phyloP scores from a whole-genome alignment of 169 alveolate species.

The Plasmodium yoelii region DNA sequence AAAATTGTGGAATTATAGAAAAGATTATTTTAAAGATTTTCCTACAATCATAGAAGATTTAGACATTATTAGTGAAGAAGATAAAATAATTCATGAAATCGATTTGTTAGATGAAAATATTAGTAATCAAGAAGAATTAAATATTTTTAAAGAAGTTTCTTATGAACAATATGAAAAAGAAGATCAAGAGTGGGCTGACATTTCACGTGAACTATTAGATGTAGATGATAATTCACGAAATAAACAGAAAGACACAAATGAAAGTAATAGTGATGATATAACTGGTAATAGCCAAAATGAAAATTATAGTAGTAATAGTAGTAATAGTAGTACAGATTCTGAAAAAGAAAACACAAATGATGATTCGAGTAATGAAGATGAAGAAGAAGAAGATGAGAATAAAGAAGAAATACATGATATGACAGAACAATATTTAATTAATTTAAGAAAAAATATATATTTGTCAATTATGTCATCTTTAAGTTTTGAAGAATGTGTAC shows the following conservation, averaged over 20 bases:
- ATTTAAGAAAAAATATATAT: conserved; percentile 96
- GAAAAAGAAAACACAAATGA: conserved; percentile 88
- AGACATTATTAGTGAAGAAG: conserved; percentile 97
- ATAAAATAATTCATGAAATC: conserved; percentile 96
- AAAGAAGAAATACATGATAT: conserved; percentile 89
- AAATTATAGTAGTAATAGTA: not conserved
- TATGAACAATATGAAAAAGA: conserved; percentile 92
- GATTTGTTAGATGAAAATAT: conserved; percentile 93
- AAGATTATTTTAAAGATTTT: conserved; percentile 91
- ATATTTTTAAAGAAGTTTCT: conserved; percentile 93
- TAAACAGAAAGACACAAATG: conserved; percentile 10
- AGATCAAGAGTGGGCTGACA: conserved; percentile 94
- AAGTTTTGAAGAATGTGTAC: conserved; percentile 98
- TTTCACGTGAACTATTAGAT: conserved; percentile 92
- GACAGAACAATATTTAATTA: conserved; percentile 96
- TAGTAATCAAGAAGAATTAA: conserved; percentile 94
- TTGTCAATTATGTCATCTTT: conserved; percentile 97
- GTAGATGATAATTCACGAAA: conserved; percentile 82
- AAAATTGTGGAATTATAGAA: conserved; percentile 93
- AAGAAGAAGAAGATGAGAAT: conserved; percentile 85
- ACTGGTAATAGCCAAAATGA: conserved; percentile 84
- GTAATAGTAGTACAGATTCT: conserved; percentile 77
- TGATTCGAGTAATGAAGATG: conserved; percentile 80
- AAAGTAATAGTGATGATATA: conserved; percentile 7
- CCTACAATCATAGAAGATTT: conserved; percentile 92